These are phyloP conservation scores for Tylopilus sp. DNA, from an alignment of 1,284 basidiomycete genomes.

Conservation along the genomic window DNA sequence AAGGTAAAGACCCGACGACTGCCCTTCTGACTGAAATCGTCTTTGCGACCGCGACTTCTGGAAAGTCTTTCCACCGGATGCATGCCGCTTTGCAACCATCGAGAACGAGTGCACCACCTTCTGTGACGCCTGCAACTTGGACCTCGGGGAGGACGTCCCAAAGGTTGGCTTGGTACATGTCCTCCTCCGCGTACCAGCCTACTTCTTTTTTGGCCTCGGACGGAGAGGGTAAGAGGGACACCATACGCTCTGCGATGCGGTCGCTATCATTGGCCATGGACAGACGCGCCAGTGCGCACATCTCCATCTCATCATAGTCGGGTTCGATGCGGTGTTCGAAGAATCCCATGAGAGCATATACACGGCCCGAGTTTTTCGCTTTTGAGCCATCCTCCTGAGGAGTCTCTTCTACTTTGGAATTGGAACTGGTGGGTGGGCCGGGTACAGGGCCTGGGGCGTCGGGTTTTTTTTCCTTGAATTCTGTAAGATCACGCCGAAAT, in stretches of 20 bases:
- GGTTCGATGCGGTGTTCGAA: conserved; percentile 34
- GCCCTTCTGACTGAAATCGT: too few relatives aligned
- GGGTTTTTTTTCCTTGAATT: neutral
- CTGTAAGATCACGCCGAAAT: conserved; percentile 12
- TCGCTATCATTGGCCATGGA: conserved; percentile 37
- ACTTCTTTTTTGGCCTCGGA: neutral
- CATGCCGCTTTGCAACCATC: conserved; percentile 26
- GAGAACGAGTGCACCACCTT: conserved; percentile 26
- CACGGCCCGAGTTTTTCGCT: conserved; percentile 25
- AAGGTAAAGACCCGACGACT: conserved; percentile 13
- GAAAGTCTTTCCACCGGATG: conserved; percentile 34
- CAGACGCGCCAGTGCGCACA: conserved; percentile 27
- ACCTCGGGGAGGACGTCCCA: conserved; percentile 31
- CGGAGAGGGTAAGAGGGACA: conserved; percentile 24
- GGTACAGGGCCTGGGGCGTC: too few relatives aligned
- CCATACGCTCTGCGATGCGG: conserved; percentile 32
- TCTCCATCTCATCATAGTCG: conserved; percentile 18
- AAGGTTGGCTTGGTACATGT: conserved; percentile 23
- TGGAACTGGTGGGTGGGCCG: neutral
- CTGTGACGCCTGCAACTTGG: conserved; percentile 29
- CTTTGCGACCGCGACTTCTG: conserved; percentile 12
- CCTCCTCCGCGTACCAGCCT: conserved; percentile 30
- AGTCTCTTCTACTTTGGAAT: too few relatives aligned
- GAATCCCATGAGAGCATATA: conserved; percentile 34
- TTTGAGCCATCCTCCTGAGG: neutral